Evolutionary conservation across 1,284 basidiomycete species (phyloP).

Genomic region (Tremellales sp.): DNA sequence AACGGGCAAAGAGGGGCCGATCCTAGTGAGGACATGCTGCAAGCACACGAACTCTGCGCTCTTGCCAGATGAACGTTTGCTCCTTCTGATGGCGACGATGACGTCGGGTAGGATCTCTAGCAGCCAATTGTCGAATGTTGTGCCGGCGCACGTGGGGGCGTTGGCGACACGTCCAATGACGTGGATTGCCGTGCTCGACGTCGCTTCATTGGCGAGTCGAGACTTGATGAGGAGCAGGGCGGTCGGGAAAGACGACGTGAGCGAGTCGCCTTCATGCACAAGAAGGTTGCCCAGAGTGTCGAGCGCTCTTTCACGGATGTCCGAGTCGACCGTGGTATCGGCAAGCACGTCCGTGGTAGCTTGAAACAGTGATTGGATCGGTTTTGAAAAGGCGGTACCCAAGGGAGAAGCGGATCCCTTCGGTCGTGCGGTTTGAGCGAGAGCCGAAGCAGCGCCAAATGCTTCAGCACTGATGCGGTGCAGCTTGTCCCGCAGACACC

Average conservation of each 20-base stretch:
- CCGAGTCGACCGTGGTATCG: constrained; percentile 81
- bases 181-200: constrained; percentile 50
- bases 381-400: constrained; percentile 36
- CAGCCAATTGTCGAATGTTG: constrained; percentile 65
- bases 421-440: constrained; percentile 50
- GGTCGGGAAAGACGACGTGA: constrained; percentile 42
- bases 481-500: constrained; percentile 57
- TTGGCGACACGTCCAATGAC: constrained; percentile 51
- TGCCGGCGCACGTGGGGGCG: constrained; percentile 46
- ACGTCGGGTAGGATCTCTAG: constrained; percentile 73
- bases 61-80: constrained; percentile 70
- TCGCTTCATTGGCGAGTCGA: constrained; percentile 61
- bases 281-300: constrained; percentile 79
- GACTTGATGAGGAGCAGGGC: constrained; percentile 66
- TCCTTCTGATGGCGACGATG: constrained; percentile 70
- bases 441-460: constrained; percentile 56
- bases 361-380: constrained; percentile 67
- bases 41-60: constrained; percentile 73
- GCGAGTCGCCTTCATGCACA: constrained; percentile 72
- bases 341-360: constrained; percentile 67
- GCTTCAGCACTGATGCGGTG: constrained; percentile 62
- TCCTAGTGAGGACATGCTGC: constrained; percentile 51
- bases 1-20: constrained; percentile 60
- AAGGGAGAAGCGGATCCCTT: constrained; percentile 37
- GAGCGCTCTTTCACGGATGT: constrained; percentile 79